Evolutionary conservation across 768 basidiomycete species (phyloP), one percentile per base, ranked within the genome.

Genomic region (Phanerochaete carnosa): DNA sequence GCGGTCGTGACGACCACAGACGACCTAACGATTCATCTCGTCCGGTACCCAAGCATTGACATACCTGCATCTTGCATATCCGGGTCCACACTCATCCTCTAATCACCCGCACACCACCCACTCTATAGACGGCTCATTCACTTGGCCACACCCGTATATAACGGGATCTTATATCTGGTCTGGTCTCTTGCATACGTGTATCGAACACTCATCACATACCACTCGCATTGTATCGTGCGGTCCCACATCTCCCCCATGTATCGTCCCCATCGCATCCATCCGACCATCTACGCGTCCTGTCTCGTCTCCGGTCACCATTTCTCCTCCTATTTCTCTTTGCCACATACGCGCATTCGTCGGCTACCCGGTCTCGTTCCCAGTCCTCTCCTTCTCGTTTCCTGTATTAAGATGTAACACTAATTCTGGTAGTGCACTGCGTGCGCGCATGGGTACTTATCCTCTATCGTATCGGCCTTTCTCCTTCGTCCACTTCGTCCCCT

Each of bases 101-200:
- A 32, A 33, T 32, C 51, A 52, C 30, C 32, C 46, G 5, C n/a
- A 52, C 32, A n/a, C 51, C 51, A 32, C 16, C 26, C 50, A 29
- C 19, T 22, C 25, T 49, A 49, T 49, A 26, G 47, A 28, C 25
- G 50, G 29, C 30, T 32, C 49, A 33, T 52, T 8, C 23, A 52
- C 15, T 32, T 4, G 39, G 51, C 51, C 51, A 12, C 29, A 32
- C 26, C 47, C 47, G 5, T 5, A 49, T 49, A 5, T 19, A 25
- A 26, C 51, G 51, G 12, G 29, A 50, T n/a, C 29, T 16, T 13
- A 29, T 32, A 52, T 33, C 19, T 32, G 30, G 51, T 23, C n/a
- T 33, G n/a, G 51, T 52, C 29, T 52, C 30, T 52, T 52, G 51
- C 32, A 52, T 52, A 52, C 32, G 19, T 52, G 51, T 52, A 52